A percentile compares a stretch with the other conserved stretches of the same genome.
These are phyloP conservation scores for Populus alba DNA, from an alignment of 345 rosid genomes.

Conservation along the genomic window DNA sequence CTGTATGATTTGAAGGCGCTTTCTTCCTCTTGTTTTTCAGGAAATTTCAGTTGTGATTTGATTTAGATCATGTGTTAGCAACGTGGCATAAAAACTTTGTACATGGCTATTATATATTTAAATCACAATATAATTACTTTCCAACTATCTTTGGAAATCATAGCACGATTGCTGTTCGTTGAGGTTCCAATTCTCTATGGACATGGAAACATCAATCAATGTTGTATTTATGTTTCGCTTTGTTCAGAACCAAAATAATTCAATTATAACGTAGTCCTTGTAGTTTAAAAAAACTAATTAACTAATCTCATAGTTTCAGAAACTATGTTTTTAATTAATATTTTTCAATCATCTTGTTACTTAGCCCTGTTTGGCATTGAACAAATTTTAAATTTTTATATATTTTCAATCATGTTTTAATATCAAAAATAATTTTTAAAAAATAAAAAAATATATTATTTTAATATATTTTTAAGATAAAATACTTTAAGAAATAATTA, in stretches of 20 bases:
- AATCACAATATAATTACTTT: too few species aligned
- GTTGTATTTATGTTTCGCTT: background rate
- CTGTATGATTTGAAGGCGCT: background rate
- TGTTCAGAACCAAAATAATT: background rate
- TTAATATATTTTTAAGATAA: too few species aligned
- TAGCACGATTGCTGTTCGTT: background rate
- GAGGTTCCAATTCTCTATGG: background rate
- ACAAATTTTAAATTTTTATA: too few species aligned
- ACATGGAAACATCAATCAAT: background rate
- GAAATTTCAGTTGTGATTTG: background rate
- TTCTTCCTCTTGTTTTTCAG: background rate
- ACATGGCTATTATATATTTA: background rate
- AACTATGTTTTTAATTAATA: too few species aligned
- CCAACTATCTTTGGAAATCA: too few species aligned
- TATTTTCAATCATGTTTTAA: too few species aligned
- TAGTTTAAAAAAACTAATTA: too few species aligned
- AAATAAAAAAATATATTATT: too few species aligned
- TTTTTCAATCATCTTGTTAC: background rate
- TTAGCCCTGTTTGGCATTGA: too few species aligned
- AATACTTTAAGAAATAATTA: too few species aligned
- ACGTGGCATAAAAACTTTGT: background rate
- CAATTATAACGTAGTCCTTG: background rate
- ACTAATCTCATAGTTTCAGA: background rate
- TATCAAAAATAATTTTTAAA: too few species aligned
- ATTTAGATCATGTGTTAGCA: background rate